Evolutionary conservation across 768 basidiomycete genomes (phyloP), one percentile per base, ranked within the genome.

Genomic region (Amanita polypyramis): DNA sequence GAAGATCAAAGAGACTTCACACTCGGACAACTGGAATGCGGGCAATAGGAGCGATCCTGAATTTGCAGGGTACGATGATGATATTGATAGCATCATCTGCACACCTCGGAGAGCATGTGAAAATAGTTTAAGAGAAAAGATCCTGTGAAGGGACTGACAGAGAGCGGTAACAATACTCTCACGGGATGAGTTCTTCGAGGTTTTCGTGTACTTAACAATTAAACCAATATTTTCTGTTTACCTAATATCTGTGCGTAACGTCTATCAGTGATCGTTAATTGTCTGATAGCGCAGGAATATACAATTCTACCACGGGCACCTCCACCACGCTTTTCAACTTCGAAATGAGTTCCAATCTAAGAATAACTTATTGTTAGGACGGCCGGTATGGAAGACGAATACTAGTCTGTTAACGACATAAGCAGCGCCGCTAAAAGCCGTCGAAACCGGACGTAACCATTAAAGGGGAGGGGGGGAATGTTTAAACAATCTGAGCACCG

Each of bases 1-100:
- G 45, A 34, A 46, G 23, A 38, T 37, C n/a, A 17, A 12, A 42
- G 21, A 42, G 14, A 14, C 36, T 45, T 37, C 36, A 5, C 23
- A 34, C 25, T 46, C 25, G 15, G 36, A 19, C 34, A 36, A 46
- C 17, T 34, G 34, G 41, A 46, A 46, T 36, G 32, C 32, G 43
- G 33, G 34, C 20, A 14, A 46, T 46, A 29, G 45, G 45, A 46
- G 45, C 36, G 45, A 46, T 46, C 45, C 32, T 37, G 34, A 33
- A 30, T 30, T 23, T 43, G 2, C 19, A 17, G 36, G 33, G 32
- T 14, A 2, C 20, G 8, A 7, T 27, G 25, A 27, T 29, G 20
- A 19, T 10, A 14, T 12, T 21, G 17, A 36, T 9, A 14, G 36
- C 25, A 14, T 35, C 32, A 30, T 37, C 11, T 20, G 29, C 17